phyloP scores from a whole-genome alignment of 1,139 yeast species.

The Nakaseomyces delphensis region DNA sequence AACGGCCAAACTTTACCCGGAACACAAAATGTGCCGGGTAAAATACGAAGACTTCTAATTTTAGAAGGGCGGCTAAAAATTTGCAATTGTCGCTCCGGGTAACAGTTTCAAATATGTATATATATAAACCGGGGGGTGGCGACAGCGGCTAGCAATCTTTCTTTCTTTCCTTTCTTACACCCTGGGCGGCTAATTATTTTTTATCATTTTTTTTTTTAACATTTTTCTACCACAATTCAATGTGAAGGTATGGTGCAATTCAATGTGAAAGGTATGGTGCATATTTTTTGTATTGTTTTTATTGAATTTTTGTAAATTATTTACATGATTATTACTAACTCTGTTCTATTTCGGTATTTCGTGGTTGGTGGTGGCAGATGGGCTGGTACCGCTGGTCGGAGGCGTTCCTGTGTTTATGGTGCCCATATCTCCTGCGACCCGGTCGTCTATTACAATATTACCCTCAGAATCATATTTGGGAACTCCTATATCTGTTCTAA shows the following conservation, averaged over 20 bases:
- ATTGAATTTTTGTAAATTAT: no score
- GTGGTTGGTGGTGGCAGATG: neutral
- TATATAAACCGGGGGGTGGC: neutral
- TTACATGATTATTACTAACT: neutral
- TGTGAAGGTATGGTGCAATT: no score
- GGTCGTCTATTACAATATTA: neutral
- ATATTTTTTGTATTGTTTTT: neutral
- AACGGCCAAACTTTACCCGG: no score
- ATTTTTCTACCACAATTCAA: no score
- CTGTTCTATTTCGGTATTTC: neutral
- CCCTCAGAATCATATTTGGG: slow-evolving; percentile 41
- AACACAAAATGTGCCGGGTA: neutral
- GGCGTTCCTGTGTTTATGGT: neutral
- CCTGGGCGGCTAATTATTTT: neutral
- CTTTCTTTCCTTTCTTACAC: neutral
- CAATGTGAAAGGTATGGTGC: no score
- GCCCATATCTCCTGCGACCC: no score
- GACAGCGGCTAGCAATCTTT: neutral
- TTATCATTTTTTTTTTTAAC: neutral
- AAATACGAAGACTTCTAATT: neutral
- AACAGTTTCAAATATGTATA: no score
- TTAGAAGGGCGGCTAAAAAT: neutral
- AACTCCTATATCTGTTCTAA: slow-evolving; percentile 49
- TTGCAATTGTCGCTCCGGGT: neutral
- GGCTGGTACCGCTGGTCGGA: neutral